Base-by-base conservation (phyloP, 2,329 filamentous ascomycete species). In the Daldinia sp. region DNA sequence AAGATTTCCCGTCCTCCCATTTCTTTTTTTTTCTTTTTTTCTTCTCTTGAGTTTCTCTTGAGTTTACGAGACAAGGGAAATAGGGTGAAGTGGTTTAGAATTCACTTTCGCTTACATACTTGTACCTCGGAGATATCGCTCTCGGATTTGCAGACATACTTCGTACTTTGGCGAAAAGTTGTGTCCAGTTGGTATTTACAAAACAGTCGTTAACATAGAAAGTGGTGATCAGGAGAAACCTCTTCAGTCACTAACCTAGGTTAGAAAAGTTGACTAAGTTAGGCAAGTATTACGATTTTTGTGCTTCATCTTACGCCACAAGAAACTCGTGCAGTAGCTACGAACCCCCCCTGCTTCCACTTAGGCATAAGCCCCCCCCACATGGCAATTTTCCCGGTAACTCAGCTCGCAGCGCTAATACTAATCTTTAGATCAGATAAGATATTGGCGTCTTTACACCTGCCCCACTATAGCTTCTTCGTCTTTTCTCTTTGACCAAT, bases 391-490 rank as follows among this genome's bases (percentile, higher is more conserved):
- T n/a, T n/a, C n/a, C n/a, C n/a, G n/a, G n/a, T n/a, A n/a, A n/a
- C 45, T 53, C 47, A 48, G 41, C 61, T 35, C 23, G 29, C 27
- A 34, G 30, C 37, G 34, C 53, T 64, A 61, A 64, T 17, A 9
- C 21, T 21, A 32, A 52, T 11, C 17, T 45, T 55, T 37, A 43
- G 58, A 64, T 64, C 62, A 61, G 62, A 64, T 64, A 61, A 64
- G 62, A 51, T 41, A 62, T 49, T 43, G 25, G 15, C 17, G 13
- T 34, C 10, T 32, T n/a, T 6, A 35, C 51, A 51, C 61, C 56
- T 60, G 52, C 49, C 48, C 54, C 53, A 35, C 43, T 10, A 49
- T 13, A 45, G n/a, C 27, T 32, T 34, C 37, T 19, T 48, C 10
- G 3, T 30, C 15, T 30, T 13, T 25, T 25, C n/a, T 15, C 25